Evolutionary conservation across 192 early-diverging fungal species (phyloP).

Genomic region (Coemansia sp.): DNA sequence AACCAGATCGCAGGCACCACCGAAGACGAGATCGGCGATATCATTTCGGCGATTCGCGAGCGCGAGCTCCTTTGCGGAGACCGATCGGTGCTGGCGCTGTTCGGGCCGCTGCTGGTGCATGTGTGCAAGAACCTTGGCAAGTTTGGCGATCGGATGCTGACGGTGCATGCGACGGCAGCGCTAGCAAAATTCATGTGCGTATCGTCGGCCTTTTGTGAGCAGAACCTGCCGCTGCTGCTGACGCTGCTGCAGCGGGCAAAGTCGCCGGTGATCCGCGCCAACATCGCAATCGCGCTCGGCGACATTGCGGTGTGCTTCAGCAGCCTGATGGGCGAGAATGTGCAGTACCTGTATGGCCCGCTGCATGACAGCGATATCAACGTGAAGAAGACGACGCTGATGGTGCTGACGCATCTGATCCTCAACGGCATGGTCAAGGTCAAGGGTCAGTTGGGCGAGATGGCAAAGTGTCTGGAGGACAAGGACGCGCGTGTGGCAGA

Average conservation of each 20-base stretch:
- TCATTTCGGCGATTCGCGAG: conserved; percentile 83
- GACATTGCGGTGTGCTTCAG: conserved; percentile 98
- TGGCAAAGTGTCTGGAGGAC: conserved; percentile 96
- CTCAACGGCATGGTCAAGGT: conserved; percentile 99
- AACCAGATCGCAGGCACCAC: conserved; percentile 89
- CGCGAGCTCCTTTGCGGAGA: conserved; percentile 84
- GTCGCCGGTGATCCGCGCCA: conserved; percentile 85
- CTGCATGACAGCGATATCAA: conserved; percentile 75
- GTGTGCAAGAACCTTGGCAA: conserved; percentile 80
- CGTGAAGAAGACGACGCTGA: conserved; percentile 96
- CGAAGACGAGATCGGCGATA: conserved; percentile 96
- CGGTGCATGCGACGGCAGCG: conserved; percentile 81
- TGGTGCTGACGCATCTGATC: conserved; percentile 97
- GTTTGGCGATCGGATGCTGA: conserved; percentile 84
- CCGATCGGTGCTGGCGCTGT: conserved; percentile 72
- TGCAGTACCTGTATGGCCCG: conserved; percentile 91
- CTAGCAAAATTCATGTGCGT: conserved; percentile 98
- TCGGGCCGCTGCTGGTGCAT: conserved; percentile 78
- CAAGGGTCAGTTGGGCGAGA: conserved; percentile 96
- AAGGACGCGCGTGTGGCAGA: conserved; percentile 85
- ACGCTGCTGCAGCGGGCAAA: conserved; percentile 84
- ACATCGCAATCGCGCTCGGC: conserved; percentile 96
- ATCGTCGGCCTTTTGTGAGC: conserved; percentile 90
- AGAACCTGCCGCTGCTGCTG: conserved; percentile 85
- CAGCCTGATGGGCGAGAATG: conserved; percentile 95